Conservation (phyloP, 1,139 yeast genomes). For the Nakaseomyces bracarensis region DNA sequence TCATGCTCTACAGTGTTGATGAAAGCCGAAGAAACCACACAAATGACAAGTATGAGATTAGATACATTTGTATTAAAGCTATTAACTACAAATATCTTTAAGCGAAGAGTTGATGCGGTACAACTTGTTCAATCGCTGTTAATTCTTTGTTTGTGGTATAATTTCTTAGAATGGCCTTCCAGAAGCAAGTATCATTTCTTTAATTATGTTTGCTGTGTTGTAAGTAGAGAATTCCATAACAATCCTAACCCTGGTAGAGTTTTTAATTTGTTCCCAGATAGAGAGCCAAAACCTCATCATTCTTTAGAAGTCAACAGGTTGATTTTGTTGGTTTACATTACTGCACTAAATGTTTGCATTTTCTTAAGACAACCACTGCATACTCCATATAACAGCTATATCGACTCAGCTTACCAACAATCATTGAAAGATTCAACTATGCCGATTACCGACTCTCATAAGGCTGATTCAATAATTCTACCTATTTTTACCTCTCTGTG, state of each 20-base stretch:
- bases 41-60: conserved; percentile 38
- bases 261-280: conserved; percentile 2
- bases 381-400: conserved; percentile 23
- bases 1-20: conserved; percentile 47
- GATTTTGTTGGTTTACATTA: conserved; percentile 33
- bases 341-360: conserved; percentile 31
- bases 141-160: conserved; percentile 68
- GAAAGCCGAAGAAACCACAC: conserved; percentile 29
- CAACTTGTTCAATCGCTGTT: conserved; percentile 59
- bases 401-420: conserved; percentile 17
- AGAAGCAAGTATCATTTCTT: conserved; percentile 70
- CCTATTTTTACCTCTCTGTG: conserved; percentile 56
- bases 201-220: conserved; percentile 55
- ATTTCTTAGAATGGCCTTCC: conserved; percentile 72
- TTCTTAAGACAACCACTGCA: conserved; percentile 32
- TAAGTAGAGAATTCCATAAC: conserved; percentile 54
- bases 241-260: conserved; percentile 5
- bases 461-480: conserved; percentile 36
- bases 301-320: conserved; percentile 15
- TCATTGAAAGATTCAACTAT: conserved; percentile 15
- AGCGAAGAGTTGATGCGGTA: conserved; percentile 62
- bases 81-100: conserved; percentile 54
- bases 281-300: conserved; percentile 1
- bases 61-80: conserved; percentile 54
- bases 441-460: conserved; percentile 18